phyloP scores from a whole-genome alignment of 2,329 filamentous ascomycete genomes.

The Didymella glomerata region DNA sequence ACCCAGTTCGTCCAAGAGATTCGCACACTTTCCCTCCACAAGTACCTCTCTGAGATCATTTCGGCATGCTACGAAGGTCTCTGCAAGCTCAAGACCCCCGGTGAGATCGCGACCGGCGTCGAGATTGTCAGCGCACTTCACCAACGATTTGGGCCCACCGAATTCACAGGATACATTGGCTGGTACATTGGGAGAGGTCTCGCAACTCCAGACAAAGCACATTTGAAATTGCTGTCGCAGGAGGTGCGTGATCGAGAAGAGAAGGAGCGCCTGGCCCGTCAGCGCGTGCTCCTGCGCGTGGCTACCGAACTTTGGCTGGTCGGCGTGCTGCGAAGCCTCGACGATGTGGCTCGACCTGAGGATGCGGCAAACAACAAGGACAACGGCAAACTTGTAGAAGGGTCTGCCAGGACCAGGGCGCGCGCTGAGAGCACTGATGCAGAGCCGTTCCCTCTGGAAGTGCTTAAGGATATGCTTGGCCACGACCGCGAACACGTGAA shows the following conservation, averaged over 20 bases:
- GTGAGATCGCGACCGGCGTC: slow-evolving; percentile 89
- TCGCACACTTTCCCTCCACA: slow-evolving; percentile 87
- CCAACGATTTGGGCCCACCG: slow-evolving; percentile 87
- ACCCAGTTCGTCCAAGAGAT: slow-evolving; percentile 90
- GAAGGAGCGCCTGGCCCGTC: slow-evolving; percentile 87
- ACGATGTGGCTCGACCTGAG: slow-evolving; percentile 71
- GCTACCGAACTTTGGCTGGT: slow-evolving; percentile 97
- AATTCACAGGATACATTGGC: slow-evolving; percentile 90
- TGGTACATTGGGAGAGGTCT: slow-evolving; percentile 93
- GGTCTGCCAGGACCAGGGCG: slow-evolving; percentile 69
- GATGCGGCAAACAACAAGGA: slow-evolving; percentile 70
- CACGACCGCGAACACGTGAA: slow-evolving; percentile 94
- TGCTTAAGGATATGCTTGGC: slow-evolving; percentile 94
- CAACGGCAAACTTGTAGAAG: slow-evolving; percentile 61
- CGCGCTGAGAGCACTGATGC: slow-evolving; percentile 71
- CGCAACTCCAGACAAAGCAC: slow-evolving; percentile 86
- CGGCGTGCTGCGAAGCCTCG: slow-evolving; percentile 82
- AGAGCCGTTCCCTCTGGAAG: slow-evolving; percentile 94
- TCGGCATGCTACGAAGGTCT: slow-evolving; percentile 95
- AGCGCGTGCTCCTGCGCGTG: slow-evolving; percentile 84
- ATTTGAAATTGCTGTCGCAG: slow-evolving; percentile 77
- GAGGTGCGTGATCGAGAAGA: slow-evolving; percentile 95
- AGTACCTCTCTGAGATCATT: slow-evolving; percentile 96
- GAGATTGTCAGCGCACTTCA: slow-evolving; percentile 96
- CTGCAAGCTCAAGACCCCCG: slow-evolving; percentile 87